phyloP scores from a whole-genome alignment of 208 protist species.

The Leishmania aethiopica region DNA sequence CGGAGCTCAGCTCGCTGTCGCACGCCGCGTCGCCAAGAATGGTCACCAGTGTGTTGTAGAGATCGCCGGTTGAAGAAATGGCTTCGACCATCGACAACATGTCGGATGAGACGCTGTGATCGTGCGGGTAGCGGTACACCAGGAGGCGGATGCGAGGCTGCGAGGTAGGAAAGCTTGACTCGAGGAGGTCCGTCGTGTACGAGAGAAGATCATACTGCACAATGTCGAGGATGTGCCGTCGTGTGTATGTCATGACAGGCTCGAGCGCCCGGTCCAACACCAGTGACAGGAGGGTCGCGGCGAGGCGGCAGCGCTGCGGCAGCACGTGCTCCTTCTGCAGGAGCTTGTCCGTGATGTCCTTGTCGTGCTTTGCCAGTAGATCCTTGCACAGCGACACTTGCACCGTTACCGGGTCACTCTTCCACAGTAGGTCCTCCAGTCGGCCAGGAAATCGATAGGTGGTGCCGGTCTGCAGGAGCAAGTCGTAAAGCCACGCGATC shows the following conservation, averaged over 20 bases:
- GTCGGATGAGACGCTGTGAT: slow-evolving; percentile 26
- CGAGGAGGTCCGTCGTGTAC: slow-evolving; percentile 47
- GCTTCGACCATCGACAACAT: slow-evolving; percentile 37
- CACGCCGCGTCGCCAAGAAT: slow-evolving; percentile 40
- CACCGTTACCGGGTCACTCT: slow-evolving; percentile 30
- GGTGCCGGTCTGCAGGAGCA: slow-evolving; percentile 34
- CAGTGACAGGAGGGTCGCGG: slow-evolving; percentile 36
- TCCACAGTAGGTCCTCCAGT: slow-evolving; percentile 50
- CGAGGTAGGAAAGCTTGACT: slow-evolving; percentile 40
- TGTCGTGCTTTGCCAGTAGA: slow-evolving; percentile 29
- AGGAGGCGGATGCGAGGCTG: slow-evolving; percentile 49
- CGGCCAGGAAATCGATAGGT: slow-evolving; percentile 26
- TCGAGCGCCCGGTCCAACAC: slow-evolving; percentile 34
- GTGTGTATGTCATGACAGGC: slow-evolving; percentile 42
- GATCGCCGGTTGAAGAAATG: slow-evolving; percentile 24
- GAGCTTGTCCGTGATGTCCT: slow-evolving; percentile 33
- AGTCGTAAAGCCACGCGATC: slow-evolving; percentile 60
- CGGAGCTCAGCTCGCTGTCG: slow-evolving; percentile 33
- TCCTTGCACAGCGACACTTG: slow-evolving; percentile 52
- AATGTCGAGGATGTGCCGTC: slow-evolving; percentile 50
- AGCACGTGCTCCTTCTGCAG: slow-evolving; percentile 32
- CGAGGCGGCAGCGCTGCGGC: slow-evolving; percentile 46
- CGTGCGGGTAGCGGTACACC: slow-evolving; percentile 49
- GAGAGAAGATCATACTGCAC: slow-evolving; percentile 37
- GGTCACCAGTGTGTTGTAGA: slow-evolving; percentile 37